A percentile compares a stretch with the other conserved stretches of the same genome.
These are phyloP conservation scores for Megacollybia marginata DNA, from an alignment of 768 basidiomycete genomes.

Conservation along the genomic window DNA sequence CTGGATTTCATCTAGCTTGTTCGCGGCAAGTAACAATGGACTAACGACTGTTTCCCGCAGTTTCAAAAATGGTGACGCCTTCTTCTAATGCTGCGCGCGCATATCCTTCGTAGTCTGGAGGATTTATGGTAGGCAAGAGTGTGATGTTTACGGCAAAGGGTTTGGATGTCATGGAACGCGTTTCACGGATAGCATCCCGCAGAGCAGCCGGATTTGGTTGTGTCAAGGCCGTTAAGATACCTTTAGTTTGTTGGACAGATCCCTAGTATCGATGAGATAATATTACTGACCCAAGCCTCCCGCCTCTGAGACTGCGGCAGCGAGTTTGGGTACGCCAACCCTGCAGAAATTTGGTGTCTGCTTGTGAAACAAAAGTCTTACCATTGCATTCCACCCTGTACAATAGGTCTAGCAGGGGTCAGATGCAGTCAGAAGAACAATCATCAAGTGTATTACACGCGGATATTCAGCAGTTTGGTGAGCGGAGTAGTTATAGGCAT, in stretches of 20 bases:
- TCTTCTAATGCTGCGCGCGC: constrained; percentile 79
- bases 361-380: constrained; percentile 17
- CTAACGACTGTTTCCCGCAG: constrained; percentile 87
- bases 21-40: constrained; percentile 2
- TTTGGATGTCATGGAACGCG: constrained; percentile 57
- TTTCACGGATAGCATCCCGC: constrained; percentile 73
- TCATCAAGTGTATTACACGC: constrained; percentile 39
- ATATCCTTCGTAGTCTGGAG: constrained; percentile 85
- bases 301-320: constrained; percentile 73
- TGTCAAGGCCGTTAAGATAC: constrained; percentile 81
- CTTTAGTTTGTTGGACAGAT: constrained; percentile 22
- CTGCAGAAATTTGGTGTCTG: constrained; percentile 23
- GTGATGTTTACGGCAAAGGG: constrained; percentile 86
- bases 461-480: constrained; percentile 59
- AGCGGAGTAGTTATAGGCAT: constrained; percentile 47
- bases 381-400: constrained; percentile 94
- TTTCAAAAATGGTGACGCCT: constrained; percentile 86
- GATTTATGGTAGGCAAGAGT: constrained; percentile 81
- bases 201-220: constrained; percentile 82
- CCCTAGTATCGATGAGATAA: neutral
- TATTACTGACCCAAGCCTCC: constrained; percentile 61
- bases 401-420: constrained; percentile 48
- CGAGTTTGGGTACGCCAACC: constrained; percentile 75
- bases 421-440: neutral
- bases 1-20: constrained; percentile 25